phyloP scores from a whole-genome alignment of 1,284 basidiomycete genomes.

The Fomitiporia mediterranea region DNA sequence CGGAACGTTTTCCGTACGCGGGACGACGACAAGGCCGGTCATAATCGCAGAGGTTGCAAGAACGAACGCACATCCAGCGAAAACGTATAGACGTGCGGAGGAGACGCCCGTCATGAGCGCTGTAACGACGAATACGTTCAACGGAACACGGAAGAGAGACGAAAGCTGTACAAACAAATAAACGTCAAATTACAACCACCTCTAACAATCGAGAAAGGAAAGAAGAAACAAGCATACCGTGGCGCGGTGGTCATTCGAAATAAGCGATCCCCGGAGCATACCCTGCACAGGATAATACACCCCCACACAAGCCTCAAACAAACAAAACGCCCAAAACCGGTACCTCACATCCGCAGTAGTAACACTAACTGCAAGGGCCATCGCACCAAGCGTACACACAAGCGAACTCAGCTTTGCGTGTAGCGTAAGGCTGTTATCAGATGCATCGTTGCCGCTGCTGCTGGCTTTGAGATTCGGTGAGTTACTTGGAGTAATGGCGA shows the following conservation, averaged over 20 bases:
- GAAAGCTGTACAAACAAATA: constrained; percentile 46
- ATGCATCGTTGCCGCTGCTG: background rate
- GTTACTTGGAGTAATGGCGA: constrained; percentile 16
- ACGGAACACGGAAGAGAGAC: constrained; percentile 67
- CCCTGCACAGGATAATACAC: constrained; percentile 77
- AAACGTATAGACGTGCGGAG: constrained; percentile 56
- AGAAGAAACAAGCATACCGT: constrained; percentile 41
- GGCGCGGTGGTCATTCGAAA: constrained; percentile 69
- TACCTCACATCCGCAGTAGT: constrained; percentile 40
- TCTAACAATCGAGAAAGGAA: too few relatives aligned
- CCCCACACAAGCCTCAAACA: constrained; percentile 71
- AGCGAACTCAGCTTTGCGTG: constrained; percentile 65
- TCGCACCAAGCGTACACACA: constrained; percentile 53
- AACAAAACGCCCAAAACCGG: constrained; percentile 70
- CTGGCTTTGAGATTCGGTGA: constrained; percentile 14
- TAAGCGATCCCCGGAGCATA: constrained; percentile 63
- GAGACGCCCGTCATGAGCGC: constrained; percentile 66
- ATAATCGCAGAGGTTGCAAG: constrained; percentile 57
- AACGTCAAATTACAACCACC: too few relatives aligned
- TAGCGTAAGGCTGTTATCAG: constrained; percentile 36
- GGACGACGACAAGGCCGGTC: constrained; percentile 45
- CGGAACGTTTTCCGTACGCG: constrained; percentile 12
- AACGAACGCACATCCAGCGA: constrained; percentile 53
- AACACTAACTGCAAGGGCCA: constrained; percentile 54
- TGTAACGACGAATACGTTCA: constrained; percentile 71